Base-by-base conservation (phyloP, 495 filamentous ascomycete species). In the Baudoinia panamericana region DNA sequence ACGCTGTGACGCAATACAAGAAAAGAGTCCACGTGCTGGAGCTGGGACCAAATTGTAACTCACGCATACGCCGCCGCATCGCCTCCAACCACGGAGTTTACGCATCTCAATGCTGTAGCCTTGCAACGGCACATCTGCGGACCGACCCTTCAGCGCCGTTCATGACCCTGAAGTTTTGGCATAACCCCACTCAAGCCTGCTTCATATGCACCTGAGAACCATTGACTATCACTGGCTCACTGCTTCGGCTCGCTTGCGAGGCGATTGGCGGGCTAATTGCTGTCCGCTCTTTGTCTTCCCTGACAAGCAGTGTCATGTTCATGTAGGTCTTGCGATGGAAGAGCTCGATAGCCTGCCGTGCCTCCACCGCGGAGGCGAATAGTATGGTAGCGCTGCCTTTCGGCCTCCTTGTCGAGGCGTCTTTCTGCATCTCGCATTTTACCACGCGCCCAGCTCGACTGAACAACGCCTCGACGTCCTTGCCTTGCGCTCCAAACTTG, bases 251-350 rank as follows among this genome's bases (percentile, higher is more conserved):
- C 25, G 30, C 17, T 33, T 37, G 33, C 4, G 42, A 18, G 30
- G 40, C 23, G 9, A 3, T 23, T n/a, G 44, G 48, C 13, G 51
- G 41, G 12, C 37, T 45, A n/a, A 61, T 48, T 10, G 51, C 32
- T 8, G 54, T 58, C 12, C 38, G 20, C 36, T 61, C 54, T 16
- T 26, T 56, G 40, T 56, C 54, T n/a, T 45, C n/a, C 8, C 58
- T 50, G 3, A 58, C 56, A 5, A 40, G 43, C 16, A 61, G 22
- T 2, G 22, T 37, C 50, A 30, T 55, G 12, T 42, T 39, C 44
- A 45, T 49, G 32, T 43, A 50, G 7, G 23, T 9, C 12, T 8
- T 30, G 13, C 39, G 32, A 33, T 61, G 41, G 22, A 61, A 46
- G 7, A 23, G 24, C 4, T 25, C n/a, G 11, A 52, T 44, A 2